Evolutionary conservation across 2,329 filamentous ascomycete genomes (phyloP), one percentile per base, ranked within the genome.

Genomic region (Colletotrichum echinochloae): DNA sequence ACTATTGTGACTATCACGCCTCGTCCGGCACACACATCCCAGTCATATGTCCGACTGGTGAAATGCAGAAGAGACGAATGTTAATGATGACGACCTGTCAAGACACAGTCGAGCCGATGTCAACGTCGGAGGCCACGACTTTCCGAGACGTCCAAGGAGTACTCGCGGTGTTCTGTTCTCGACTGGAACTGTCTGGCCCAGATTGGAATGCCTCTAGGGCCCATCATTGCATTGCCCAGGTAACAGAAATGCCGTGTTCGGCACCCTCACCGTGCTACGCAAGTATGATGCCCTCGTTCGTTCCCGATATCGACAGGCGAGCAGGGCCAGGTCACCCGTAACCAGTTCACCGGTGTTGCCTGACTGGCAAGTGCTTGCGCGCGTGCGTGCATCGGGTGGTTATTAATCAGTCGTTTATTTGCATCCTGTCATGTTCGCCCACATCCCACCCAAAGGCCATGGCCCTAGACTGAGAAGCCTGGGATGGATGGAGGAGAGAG

Each of bases 121-220:
- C 56, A n/a, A 37, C 14, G 44, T 41, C 23, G 18, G 20, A 37
- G 56, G n/a, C 26, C 35, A 26, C 9, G 57, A 12, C 20, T 39
- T 30, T 69, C 62, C 60, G 62, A 55, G 60, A 66, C 55, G 46
- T 56, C 37, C 54, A 41, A 14, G 35, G 41, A 35, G 41, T 49
- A 44, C 46, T 37, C 18, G 28, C 35, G 37, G 54, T 52, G 54
- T 55, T n/a, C 37, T 61, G 61, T 30, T 59, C 37, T 44, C 37
- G 6, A 59, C 30, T 23, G 3, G 8, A 28, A 35, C 16, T 33
- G 28, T 23, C 26, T 59, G 26, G 39, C 23, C 28, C 37, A 30
- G 55, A 26, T 18, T 46, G 55, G 55, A 59, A 41, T 37, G 39
- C 37, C 28, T 28, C 33, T 46, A 35, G 39, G 39, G 28, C 11